phyloP scores from a whole-genome alignment of 2,329 filamentous ascomycete species.

The Aspergillus sp. region DNA sequence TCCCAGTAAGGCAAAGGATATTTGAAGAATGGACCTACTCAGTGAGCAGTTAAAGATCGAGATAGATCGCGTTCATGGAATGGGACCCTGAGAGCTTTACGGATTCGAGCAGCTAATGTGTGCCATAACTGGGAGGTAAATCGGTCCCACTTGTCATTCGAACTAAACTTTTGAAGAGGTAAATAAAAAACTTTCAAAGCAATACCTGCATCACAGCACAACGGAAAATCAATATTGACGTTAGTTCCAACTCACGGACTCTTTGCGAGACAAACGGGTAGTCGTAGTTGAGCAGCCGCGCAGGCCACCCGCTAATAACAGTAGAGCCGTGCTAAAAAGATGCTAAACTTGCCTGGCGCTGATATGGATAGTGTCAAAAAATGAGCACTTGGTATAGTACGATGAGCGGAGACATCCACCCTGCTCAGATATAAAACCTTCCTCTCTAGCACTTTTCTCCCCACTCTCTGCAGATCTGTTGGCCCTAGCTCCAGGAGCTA shows the following conservation, averaged over 20 bases:
- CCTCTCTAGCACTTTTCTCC: not conserved
- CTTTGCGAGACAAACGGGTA: not conserved
- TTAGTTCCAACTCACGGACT: not conserved
- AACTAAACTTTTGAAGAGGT: not conserved
- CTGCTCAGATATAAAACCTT: not conserved
- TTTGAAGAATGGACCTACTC: too few relatives aligned
- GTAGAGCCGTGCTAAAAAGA: not conserved
- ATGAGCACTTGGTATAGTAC: not conserved
- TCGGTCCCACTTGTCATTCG: not conserved
- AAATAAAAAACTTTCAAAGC: not conserved
- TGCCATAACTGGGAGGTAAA: too few relatives aligned
- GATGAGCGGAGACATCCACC: not conserved
- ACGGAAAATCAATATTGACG: not conserved
- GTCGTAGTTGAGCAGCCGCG: not conserved
- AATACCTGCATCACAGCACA: not conserved
- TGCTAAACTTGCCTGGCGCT: not conserved
- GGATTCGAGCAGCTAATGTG: too few relatives aligned
- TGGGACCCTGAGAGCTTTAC: too few relatives aligned
- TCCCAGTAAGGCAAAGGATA: too few relatives aligned
- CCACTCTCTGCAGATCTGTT: not conserved
- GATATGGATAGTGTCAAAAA: not conserved
- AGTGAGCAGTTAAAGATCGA: too few relatives aligned
- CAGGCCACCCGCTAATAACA: not conserved
- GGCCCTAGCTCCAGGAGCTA: not conserved
- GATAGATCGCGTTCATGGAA: too few relatives aligned